Evolutionary conservation across 805 yeast species (phyloP).

Genomic region (Lachancea sp.): DNA sequence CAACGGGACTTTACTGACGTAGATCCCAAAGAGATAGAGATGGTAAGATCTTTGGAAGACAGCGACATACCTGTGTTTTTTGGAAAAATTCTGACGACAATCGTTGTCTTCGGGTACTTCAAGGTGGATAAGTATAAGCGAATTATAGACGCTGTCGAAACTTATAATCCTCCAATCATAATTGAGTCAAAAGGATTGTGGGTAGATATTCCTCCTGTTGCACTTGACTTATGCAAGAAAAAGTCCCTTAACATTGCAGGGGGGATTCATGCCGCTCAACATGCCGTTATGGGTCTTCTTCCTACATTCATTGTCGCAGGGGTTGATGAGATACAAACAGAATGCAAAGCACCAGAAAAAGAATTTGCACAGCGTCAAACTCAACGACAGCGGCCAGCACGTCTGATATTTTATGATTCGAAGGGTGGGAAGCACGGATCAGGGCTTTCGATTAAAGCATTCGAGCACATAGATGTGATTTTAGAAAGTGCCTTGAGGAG

Average conservation of each 20-base stretch:
- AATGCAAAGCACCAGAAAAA: conserved; percentile 96
- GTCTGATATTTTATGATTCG: conserved; percentile 77
- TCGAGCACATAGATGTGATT: conserved; percentile 66
- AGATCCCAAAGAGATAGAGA: conserved; percentile 73
- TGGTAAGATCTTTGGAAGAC: conserved; percentile 46
- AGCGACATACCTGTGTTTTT: conserved; percentile 59
- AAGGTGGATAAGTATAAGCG: conserved; percentile 70
- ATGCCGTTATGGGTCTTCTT: conserved; percentile 72
- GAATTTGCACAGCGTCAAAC: conserved; percentile 80
- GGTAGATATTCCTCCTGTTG: conserved; percentile 75
- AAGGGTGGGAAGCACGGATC: conserved; percentile 76
- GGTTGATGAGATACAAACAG: conserved; percentile 76
- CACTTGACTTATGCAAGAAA: conserved; percentile 48
- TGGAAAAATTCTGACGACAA: conserved; percentile 69
- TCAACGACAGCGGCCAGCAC: conserved; percentile 71
- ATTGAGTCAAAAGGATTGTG: conserved; percentile 76
- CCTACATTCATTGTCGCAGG: conserved; percentile 71
- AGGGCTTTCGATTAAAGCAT: conserved; percentile 74
- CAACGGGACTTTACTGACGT: conserved; percentile 92
- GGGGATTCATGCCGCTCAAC: conserved; percentile 96
- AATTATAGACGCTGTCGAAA: conserved; percentile 91
- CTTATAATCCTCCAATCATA: conserved; percentile 75
- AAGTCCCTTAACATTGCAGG: conserved; percentile 72
- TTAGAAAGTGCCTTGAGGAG: conserved; percentile 52
- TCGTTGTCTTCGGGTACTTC: conserved; percentile 86